A percentile compares a stretch with the other conserved stretches of the same genome.
phyloP scores from a whole-genome alignment of 1,284 basidiomycete genomes.

The Baeospora myosura region DNA sequence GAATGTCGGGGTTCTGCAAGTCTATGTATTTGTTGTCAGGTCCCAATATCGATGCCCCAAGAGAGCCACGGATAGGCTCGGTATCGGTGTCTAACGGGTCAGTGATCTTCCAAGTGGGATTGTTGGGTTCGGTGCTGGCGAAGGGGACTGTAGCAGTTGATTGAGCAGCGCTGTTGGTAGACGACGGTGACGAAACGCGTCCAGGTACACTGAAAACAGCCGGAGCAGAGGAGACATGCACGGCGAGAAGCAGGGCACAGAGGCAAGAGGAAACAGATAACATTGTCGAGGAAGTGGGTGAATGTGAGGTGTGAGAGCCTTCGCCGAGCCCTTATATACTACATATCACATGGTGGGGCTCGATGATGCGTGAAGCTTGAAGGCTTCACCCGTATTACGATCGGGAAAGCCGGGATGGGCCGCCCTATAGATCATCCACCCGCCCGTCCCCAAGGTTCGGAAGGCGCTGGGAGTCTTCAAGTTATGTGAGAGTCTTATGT shows the following conservation, averaged over 20 bases:
- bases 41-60: constrained; percentile 36
- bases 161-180: not conserved
- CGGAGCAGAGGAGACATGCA: constrained; percentile 4
- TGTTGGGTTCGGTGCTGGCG: constrained; percentile 48
- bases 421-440: no score
- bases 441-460: no score
- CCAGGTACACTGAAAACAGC: not conserved
- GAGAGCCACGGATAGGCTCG: constrained; percentile 23
- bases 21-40: constrained; percentile 48
- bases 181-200: not conserved
- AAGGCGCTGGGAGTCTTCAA: no score
- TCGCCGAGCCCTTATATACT: no score
- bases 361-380: no score
- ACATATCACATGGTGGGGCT: no score
- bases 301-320: no score
- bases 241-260: constrained; percentile 3
- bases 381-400: no score
- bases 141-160: constrained; percentile 35
- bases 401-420: no score
- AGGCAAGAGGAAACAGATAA: no score
- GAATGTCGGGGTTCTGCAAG: constrained; percentile 51
- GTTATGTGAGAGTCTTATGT: no score
- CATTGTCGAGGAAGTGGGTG: no score
- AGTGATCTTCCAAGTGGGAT: constrained; percentile 30
- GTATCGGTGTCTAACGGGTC: constrained; percentile 16